A percentile compares a stretch with the other conserved stretches of the same genome.
These are phyloP conservation scores for Ascodesmis nigricans DNA, from an alignment of 495 filamentous ascomycete genomes.

Conservation along the genomic window DNA sequence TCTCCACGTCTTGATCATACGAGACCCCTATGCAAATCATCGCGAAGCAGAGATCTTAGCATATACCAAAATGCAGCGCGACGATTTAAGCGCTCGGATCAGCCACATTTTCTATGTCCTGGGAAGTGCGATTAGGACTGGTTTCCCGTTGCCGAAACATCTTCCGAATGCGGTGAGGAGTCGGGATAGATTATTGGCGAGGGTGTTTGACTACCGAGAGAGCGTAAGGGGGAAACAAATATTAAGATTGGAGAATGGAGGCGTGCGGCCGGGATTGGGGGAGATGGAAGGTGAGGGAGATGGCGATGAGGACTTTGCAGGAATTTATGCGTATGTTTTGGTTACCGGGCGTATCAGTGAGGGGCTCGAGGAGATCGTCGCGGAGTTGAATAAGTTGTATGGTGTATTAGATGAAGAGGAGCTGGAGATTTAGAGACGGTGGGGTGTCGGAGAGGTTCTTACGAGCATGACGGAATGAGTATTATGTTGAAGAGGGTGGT, in stretches of 20 bases:
- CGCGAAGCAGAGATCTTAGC: slow-evolving; percentile 59
- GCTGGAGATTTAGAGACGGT: slow-evolving; percentile 17
- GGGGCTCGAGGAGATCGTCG: slow-evolving; percentile 15
- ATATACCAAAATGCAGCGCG: slow-evolving; percentile 56
- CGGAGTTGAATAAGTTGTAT: slow-evolving; percentile 15
- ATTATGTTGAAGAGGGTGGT: no score
- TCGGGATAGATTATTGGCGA: slow-evolving; percentile 67
- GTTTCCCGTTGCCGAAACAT: slow-evolving; percentile 74
- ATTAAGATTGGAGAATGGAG: no score
- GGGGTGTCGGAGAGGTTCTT: no score
- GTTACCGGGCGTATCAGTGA: slow-evolving; percentile 16
- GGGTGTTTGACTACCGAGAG: slow-evolving; percentile 64
- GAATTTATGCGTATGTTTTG: slow-evolving; percentile 45
- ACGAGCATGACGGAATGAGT: no score
- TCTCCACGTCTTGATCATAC: slow-evolving; percentile 79
- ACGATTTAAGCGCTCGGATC: slow-evolving; percentile 59
- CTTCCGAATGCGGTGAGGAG: slow-evolving; percentile 61
- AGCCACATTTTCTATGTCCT: slow-evolving; percentile 85
- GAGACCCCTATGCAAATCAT: slow-evolving; percentile 49
- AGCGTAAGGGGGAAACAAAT: slow-evolving; percentile 26
- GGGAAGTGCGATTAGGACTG: slow-evolving; percentile 76
- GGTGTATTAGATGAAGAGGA: slow-evolving; percentile 20
- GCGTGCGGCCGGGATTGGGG: no score
- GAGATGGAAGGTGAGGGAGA: slow-evolving; percentile 29
- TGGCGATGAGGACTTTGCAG: slow-evolving; percentile 45